Evolutionary conservation across 164 flowering plant species (phyloP).

Genomic region (Stephania japonica): DNA sequence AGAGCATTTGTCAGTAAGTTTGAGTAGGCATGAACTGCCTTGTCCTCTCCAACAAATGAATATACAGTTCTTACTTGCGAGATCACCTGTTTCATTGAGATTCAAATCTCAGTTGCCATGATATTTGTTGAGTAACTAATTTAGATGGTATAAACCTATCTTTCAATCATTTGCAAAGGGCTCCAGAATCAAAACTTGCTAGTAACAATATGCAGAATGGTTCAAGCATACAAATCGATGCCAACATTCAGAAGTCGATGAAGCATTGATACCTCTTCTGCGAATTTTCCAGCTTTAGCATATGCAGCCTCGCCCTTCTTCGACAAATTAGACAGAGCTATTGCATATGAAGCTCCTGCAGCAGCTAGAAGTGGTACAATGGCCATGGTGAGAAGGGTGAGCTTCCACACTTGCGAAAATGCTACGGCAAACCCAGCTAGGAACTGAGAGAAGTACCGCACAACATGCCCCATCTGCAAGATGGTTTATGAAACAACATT

Average conservation of each 20-base stretch:
- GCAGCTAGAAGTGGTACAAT: constrained; percentile 63
- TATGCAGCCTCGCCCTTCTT: constrained; percentile 37
- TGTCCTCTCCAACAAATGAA: constrained; percentile 65
- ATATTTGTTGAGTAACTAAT: not conserved
- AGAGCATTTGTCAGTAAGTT: constrained; percentile 46
- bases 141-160: no score
- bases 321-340: constrained; percentile 55
- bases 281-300: no score
- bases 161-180: no score
- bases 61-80: constrained; percentile 69
- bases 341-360: constrained; percentile 57
- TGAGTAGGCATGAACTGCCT: constrained; percentile 53
- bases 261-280: no score
- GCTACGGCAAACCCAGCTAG: constrained; percentile 55
- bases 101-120: not conserved
- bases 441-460: constrained; percentile 61
- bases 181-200: no score
- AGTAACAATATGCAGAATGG: no score
- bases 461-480: constrained; percentile 58
- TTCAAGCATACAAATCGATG: no score
- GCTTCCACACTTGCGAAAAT: constrained; percentile 62
- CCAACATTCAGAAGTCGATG: no score
- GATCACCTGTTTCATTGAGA: constrained; percentile 39
- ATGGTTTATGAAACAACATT: not conserved
- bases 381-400: constrained; percentile 65